Base-by-base conservation (phyloP, 306 rosid genomes). In the Vigna nakashimae region DNA sequence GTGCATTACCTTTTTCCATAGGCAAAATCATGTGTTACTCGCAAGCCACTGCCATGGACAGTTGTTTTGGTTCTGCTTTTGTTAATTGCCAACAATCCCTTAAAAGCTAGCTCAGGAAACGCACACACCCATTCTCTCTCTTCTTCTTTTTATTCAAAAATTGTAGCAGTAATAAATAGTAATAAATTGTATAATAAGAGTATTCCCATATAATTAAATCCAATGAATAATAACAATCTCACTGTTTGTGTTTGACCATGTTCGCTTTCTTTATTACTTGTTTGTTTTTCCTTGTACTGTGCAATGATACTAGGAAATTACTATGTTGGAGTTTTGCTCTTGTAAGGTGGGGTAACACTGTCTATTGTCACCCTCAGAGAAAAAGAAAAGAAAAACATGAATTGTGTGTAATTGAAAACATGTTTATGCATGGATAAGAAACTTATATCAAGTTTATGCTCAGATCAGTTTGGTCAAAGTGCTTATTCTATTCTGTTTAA, bases 1-100 rank as follows among this genome's bases (percentile, higher is more conserved):
- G 76, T 46, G 40, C 84, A 62, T 78, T 63, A n/a, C 85, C 90
- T 85, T 88, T 89, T 84, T 82, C 86, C 68, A 81, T 79, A 77
- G 86, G 83, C 86, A 87, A 84, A 79, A 85, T 88, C 92, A 89
- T 89, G 87, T 84, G 87, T 79, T 65, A 65, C 17, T 65, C 83
- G 43, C 89, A 78, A 86, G 77, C 79, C 90, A 81, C 82, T 68
- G 77, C 85, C 57, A 73, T 52, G 32, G 70, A 80, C 87, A 64
- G 81, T 86, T 71, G 91, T 83, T 72, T 42, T 74, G 82, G 22
- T 52, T 58, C 78, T 76, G 57, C 88, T 78, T 80, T 69, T 69
- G 79, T 58, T 76, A 69, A 84, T 75, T 68, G 81, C 82, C 86
- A 83, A 78, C 80, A 60, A 32, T 30, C 69, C 74, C 60, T 68